A percentile compares a stretch with the other conserved stretches of the same genome.
These are phyloP conservation scores for Phyllosticta citrichinensis DNA, from an alignment of 2,329 filamentous ascomycete genomes.

Conservation along the genomic window DNA sequence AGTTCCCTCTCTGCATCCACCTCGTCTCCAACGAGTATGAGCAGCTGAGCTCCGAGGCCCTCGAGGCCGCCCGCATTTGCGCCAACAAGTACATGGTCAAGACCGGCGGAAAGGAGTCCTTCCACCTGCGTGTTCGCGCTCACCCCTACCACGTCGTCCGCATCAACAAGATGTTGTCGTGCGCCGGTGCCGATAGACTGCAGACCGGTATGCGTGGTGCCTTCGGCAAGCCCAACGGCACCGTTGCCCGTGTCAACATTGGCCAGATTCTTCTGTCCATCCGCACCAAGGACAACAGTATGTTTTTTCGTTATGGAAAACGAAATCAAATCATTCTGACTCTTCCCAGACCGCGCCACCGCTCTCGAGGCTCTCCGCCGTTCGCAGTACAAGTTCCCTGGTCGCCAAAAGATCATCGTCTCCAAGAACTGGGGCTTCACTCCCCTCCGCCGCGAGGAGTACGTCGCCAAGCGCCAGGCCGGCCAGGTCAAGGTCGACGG, in stretches of 20 bases:
- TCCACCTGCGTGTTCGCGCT: constrained; percentile 66
- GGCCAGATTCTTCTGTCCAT: constrained; percentile 97
- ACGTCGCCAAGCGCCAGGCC: constrained; percentile 87
- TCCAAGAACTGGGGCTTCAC: constrained; percentile 99
- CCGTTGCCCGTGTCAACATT: constrained; percentile 99
- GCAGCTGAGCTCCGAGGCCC: constrained; percentile 98
- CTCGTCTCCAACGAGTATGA: constrained; percentile 99
- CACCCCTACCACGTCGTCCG: constrained; percentile 99
- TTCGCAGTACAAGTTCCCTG: constrained; percentile 99
- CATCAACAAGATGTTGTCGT: constrained; percentile 99
- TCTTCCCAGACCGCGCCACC: constrained; percentile 56
- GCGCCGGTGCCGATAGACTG: constrained; percentile 99
- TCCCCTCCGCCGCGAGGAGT: constrained; percentile 93
- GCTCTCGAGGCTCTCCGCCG: constrained; percentile 98
- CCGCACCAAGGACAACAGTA: constrained; percentile 76
- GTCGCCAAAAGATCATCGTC: constrained; percentile 99
- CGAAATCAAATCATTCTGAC: not conserved
- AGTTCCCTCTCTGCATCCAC: constrained; percentile 97
- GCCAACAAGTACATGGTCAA: constrained; percentile 92
- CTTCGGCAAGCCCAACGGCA: constrained; percentile 99
- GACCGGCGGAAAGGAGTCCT: constrained; percentile 59
- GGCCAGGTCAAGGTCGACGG: constrained; percentile 93
- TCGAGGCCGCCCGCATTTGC: constrained; percentile 99
- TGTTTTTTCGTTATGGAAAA: not conserved
- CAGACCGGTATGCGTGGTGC: constrained; percentile 99